Conservation (phyloP, 176 grass and related monocot genomes). For the Carex cristatella region DNA sequence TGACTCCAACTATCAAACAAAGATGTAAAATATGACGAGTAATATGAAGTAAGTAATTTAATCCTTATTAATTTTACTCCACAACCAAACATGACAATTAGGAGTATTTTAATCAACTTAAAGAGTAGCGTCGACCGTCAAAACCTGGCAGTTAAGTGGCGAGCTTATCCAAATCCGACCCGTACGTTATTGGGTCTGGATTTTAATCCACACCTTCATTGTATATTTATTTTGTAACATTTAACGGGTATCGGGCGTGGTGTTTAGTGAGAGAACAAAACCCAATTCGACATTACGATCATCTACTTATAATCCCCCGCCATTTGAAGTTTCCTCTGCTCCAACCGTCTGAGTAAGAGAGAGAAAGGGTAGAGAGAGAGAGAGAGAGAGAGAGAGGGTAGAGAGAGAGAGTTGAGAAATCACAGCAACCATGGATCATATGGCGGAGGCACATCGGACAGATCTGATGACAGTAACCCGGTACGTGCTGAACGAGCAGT, state of each 20-base stretch:
- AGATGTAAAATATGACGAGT: too few species aligned
- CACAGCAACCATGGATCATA: constrained; percentile 65
- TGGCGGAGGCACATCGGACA: constrained; percentile 65
- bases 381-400: not conserved
- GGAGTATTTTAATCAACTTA: too few species aligned
- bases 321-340: constrained; percentile 17
- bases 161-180: constrained; percentile 14
- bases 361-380: not conserved
- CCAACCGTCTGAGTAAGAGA: not conserved
- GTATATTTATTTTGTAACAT: not conserved
- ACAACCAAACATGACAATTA: too few species aligned
- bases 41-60: too few species aligned
- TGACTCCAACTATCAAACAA: too few species aligned
- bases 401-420: not conserved
- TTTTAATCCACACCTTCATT: not conserved
- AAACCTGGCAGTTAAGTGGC: constrained; percentile 13
- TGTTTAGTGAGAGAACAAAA: not conserved
- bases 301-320: constrained; percentile 18
- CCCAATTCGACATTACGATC: not conserved
- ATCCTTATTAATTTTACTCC: too few species aligned
- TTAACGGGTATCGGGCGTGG: not conserved
- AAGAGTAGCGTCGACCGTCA: not conserved
- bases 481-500: constrained; percentile 95
- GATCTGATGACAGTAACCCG: constrained; percentile 97
- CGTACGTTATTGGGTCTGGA: not conserved